Evolutionary conservation across 2,329 filamentous ascomycete species (phyloP).

Genomic region (Aspergillus fumigatiaffinis): DNA sequence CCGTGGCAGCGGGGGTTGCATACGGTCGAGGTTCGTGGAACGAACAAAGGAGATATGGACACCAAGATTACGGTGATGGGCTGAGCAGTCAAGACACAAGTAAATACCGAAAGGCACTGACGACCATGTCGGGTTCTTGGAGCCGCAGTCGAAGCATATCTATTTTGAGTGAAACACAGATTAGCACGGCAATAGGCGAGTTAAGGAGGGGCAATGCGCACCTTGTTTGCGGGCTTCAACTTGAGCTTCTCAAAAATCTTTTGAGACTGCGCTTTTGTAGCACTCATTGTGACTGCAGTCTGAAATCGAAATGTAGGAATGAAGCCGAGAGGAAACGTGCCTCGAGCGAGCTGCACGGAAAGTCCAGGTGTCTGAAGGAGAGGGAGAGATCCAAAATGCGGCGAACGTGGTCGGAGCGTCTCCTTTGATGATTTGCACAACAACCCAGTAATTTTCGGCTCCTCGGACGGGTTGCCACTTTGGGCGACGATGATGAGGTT

Average conservation of each 20-base stretch:
- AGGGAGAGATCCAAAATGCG: constrained; percentile 19
- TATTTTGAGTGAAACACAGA: constrained; percentile 37
- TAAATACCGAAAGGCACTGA: constrained; percentile 97
- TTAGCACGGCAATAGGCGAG: constrained; percentile 1
- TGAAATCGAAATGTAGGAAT: constrained; percentile 5
- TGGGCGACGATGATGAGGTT: background rate
- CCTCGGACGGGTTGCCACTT: background rate
- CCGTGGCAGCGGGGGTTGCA: constrained; percentile 37
- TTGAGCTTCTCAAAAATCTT: constrained; percentile 98
- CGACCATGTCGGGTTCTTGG: constrained; percentile 98
- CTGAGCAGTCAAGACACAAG: constrained; percentile 94
- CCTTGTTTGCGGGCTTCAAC: constrained; percentile 91
- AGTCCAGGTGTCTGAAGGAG: constrained; percentile 4
- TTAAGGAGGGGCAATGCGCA: constrained; percentile 44
- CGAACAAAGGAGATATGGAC: constrained; percentile 99
- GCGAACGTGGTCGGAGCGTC: constrained; percentile 37
- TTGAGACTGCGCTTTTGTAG: constrained; percentile 90
- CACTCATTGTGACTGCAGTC: constrained; percentile 51
- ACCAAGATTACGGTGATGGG: constrained; percentile 94
- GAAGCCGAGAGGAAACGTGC: constrained; percentile 1
- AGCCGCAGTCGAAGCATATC: constrained; percentile 97
- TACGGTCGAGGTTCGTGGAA: constrained; percentile 97
- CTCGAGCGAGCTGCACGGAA: constrained; percentile 1
- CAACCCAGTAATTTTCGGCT: constrained; percentile 4
- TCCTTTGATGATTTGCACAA: constrained; percentile 18